Conservation (phyloP, 2,329 filamentous ascomycete species). For the Elsinoe batatas region DNA sequence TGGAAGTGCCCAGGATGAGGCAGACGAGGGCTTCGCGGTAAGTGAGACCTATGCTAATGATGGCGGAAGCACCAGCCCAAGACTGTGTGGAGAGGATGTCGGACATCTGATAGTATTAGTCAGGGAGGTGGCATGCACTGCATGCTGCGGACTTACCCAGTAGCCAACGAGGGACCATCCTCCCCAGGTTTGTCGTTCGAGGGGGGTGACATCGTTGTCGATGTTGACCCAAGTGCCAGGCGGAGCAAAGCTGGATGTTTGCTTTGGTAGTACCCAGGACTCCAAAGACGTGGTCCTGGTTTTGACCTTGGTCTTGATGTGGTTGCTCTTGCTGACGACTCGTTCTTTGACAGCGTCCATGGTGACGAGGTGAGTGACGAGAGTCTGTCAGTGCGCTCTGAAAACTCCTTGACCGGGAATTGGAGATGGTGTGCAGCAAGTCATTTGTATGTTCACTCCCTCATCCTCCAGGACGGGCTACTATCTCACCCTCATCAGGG, state of each 20-base stretch:
- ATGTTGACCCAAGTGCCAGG: constrained; percentile 32
- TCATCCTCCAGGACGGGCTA: background rate
- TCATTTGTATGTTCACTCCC: background rate
- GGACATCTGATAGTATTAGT: constrained; percentile 18
- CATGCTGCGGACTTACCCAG: background rate
- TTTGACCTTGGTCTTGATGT: constrained; percentile 5
- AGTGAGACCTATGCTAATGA: constrained; percentile 43
- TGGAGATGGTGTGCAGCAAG: background rate
- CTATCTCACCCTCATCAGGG: background rate
- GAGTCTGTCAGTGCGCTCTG: background rate
- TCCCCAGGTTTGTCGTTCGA: constrained; percentile 24
- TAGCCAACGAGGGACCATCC: constrained; percentile 34
- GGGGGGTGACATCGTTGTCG: constrained; percentile 30
- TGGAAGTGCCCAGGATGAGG: constrained; percentile 41
- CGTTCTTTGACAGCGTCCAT: background rate
- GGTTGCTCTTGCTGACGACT: background rate
- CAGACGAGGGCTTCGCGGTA: constrained; percentile 47
- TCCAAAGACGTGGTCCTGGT: background rate
- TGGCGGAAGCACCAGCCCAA: constrained; percentile 34
- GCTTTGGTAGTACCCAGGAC: constrained; percentile 40
- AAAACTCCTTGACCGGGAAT: background rate
- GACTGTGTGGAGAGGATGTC: constrained; percentile 24
- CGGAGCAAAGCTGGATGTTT: constrained; percentile 38
- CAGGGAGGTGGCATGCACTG: background rate
- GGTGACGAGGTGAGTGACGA: background rate